Evolutionary conservation across 805 yeast species (phyloP).

Genomic region (Lipomyces sp.): DNA sequence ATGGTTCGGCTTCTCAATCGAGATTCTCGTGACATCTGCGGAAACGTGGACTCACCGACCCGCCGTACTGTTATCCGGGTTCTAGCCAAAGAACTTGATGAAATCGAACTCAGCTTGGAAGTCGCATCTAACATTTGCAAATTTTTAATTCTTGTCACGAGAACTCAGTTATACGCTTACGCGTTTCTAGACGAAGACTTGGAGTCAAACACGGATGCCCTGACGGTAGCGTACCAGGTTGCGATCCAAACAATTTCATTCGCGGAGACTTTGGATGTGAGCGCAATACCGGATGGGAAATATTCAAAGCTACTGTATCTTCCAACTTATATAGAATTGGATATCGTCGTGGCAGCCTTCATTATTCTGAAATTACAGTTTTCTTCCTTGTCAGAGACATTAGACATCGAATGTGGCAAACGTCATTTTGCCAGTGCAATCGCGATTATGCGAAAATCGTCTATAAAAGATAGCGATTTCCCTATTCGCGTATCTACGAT

Average conservation of each 20-base stretch:
- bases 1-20: constrained; percentile 76
- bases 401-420: constrained; percentile 46
- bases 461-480: constrained; percentile 88
- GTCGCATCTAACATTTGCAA: constrained; percentile 68
- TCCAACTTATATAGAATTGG: constrained; percentile 75
- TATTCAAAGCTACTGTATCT: constrained; percentile 72
- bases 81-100: constrained; percentile 72
- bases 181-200: constrained; percentile 69
- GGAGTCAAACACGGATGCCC: constrained; percentile 69
- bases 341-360: constrained; percentile 90
- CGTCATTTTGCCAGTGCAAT: constrained; percentile 64
- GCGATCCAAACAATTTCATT: constrained; percentile 52
- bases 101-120: constrained; percentile 65
- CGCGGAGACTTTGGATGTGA: constrained; percentile 64
- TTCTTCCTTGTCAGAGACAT: constrained; percentile 67
- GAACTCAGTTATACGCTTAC: constrained; percentile 82
- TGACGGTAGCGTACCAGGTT: constrained; percentile 78
- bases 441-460: constrained; percentile 71
- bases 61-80: constrained; percentile 75
- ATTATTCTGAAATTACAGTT: constrained; percentile 80
- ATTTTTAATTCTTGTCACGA: constrained; percentile 69
- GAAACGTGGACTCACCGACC: constrained; percentile 69
- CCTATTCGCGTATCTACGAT: constrained; percentile 92
- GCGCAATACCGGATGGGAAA: constrained; percentile 61
- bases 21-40: constrained; percentile 67